A percentile compares a stretch with the other conserved stretches of the same genome.
phyloP scores from a whole-genome alignment of 148 eudicot species.

The Oxyria digyna region DNA sequence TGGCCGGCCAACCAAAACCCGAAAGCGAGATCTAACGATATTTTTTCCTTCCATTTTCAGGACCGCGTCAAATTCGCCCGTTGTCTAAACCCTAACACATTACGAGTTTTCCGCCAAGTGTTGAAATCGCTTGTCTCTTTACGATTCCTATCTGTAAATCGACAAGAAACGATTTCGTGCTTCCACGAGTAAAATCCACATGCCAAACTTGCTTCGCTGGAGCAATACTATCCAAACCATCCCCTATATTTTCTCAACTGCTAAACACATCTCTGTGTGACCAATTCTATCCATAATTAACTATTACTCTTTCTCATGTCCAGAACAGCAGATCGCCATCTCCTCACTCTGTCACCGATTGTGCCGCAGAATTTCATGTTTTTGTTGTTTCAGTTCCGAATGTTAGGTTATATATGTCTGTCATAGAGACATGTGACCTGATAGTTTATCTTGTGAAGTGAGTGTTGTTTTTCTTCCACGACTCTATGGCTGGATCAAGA shows the following conservation, averaged over 20 bases:
- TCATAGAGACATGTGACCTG: background rate
- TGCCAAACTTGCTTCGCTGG: background rate
- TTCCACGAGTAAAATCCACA: constrained; percentile 1
- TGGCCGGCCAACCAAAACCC: background rate
- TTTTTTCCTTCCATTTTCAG: background rate
- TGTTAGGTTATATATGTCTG: background rate
- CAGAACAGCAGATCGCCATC: background rate
- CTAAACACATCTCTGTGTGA: background rate
- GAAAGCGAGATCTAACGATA: background rate
- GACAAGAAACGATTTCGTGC: background rate
- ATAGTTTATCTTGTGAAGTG: background rate
- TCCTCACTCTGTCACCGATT: background rate
- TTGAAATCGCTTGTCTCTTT: background rate
- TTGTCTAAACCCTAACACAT: background rate
- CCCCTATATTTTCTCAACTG: constrained; percentile 5
- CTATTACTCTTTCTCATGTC: background rate
- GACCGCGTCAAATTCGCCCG: background rate
- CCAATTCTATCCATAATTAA: constrained; percentile 1
- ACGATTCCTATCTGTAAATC: background rate
- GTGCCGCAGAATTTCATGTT: background rate
- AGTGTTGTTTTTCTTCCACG: background rate
- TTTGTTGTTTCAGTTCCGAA: background rate
- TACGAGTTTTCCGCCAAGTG: background rate
- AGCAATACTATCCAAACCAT: background rate
- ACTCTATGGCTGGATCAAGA: background rate